Percentiles rank a stretch among this genome's conserved stretches.
Conservation (phyloP, 768 basidiomycete species). For the Lactarius hatsudake region DNA sequence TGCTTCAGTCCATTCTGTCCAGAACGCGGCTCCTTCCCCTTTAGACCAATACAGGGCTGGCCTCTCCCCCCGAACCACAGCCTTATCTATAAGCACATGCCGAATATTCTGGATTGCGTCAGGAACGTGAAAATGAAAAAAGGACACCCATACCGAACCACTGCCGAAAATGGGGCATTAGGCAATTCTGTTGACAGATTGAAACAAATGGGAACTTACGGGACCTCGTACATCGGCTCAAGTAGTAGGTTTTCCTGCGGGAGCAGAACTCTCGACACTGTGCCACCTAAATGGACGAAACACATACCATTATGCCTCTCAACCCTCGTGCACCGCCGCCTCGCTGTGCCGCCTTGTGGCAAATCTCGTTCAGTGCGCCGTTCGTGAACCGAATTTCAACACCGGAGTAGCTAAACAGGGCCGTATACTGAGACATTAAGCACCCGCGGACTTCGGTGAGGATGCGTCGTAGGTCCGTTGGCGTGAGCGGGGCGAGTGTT, state of each 20-base stretch:
- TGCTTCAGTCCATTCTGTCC: conserved; percentile 74
- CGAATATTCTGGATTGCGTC: conserved; percentile 55
- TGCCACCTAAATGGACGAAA: conserved; percentile 2
- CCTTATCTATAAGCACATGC: conserved; percentile 78
- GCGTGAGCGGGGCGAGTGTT: conserved; percentile 73
- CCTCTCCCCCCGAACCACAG: conserved; percentile 60
- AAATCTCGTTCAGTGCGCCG: conserved; percentile 77
- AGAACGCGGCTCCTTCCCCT: conserved; percentile 64
- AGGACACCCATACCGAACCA: conserved; percentile 58
- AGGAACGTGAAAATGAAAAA: background rate
- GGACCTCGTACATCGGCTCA: conserved; percentile 91
- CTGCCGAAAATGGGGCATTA: conserved; percentile 35
- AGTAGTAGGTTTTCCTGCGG: conserved; percentile 72
- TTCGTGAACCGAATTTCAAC: conserved; percentile 86
- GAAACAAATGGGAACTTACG: conserved; percentile 50
- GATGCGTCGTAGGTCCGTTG: conserved; percentile 82
- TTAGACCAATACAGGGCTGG: conserved; percentile 74
- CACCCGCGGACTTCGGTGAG: conserved; percentile 91
- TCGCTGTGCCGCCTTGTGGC: conserved; percentile 68
- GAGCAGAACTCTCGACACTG: background rate
- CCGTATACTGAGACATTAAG: conserved; percentile 83
- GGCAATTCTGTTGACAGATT: conserved; percentile 5
- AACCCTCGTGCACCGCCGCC: conserved; percentile 91
- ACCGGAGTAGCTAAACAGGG: conserved; percentile 79
- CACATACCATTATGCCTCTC: conserved; percentile 77